Evolutionary conservation across 495 filamentous ascomycete species (phyloP), one percentile per base, ranked within the genome.

Genomic region (Tuber aestivum): DNA sequence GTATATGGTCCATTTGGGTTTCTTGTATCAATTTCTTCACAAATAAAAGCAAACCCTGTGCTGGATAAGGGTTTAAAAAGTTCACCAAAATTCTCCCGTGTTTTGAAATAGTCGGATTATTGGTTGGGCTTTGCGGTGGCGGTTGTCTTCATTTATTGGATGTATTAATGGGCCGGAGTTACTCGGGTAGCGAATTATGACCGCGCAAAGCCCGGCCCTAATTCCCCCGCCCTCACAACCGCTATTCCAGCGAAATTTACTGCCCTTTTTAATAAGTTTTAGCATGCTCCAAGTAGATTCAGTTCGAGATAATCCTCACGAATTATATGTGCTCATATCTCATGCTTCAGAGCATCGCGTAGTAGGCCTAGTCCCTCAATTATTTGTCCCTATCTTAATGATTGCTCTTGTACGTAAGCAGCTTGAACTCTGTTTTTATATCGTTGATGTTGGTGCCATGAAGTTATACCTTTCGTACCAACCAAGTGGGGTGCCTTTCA

Each of bases 1-100:
- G 44, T 69, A 71, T 42, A 61, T 77, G 73, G 75, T 56, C 70
- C 50, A 65, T 40, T 41, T 41, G 40, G 73, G 73, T 74, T 50
- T 71, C 65, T 32, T 65, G 27, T 65, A 65, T 65, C 27, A 35
- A 65, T 65, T 65, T 65, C 27, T 65, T 65, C 27, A 35, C 12
- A 65, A 35, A 65, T 65, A 65, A 65, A 65, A 65, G 56, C 8
- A 65, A 32, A 35, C 56, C 56, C 56, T 35, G 56, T 14, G 4
- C 56, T 35, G 14, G 56, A 32, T 35, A 65, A 65, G 56, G 56
- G 56, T 7, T 14, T 65, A 65, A 35, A 35, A 65, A 65, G 32
- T 18, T 65, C 35, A 65, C 56, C 2, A 35, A 65, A 16, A 4
- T 18, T 6, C 32, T 20, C 12, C 56, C 32, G 14, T 8, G 27